These are phyloP conservation scores for Mallotus japonicus DNA, from an alignment of 441 rosid species.

Conservation along the genomic window DNA sequence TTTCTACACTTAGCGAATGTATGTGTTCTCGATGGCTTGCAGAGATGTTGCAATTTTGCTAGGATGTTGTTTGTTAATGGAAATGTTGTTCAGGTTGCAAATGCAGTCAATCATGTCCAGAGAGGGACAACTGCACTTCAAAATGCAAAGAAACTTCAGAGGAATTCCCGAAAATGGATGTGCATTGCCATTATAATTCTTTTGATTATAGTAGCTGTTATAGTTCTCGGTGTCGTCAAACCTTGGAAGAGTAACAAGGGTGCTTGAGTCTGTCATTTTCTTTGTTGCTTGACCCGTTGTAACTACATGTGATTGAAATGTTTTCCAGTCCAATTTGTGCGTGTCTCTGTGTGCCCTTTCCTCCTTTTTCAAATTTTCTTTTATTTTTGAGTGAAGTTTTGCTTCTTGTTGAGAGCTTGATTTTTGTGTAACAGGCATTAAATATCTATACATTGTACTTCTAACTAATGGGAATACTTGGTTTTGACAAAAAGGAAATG, in stretches of 20 bases:
- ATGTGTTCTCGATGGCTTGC: slow-evolving; percentile 9
- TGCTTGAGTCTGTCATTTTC: slow-evolving; percentile 36
- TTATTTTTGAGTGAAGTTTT: background rate
- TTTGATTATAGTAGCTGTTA: slow-evolving; percentile 62
- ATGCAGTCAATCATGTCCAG: slow-evolving; percentile 89
- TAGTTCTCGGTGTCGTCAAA: slow-evolving; percentile 59
- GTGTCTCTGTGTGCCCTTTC: background rate
- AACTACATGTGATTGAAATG: background rate
- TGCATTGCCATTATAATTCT: slow-evolving; percentile 82
- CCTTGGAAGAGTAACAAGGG: slow-evolving; percentile 80
- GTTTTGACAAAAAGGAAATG: background rate
- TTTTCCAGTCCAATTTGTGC: background rate
- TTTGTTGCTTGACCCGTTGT: background rate
- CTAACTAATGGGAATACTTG: background rate
- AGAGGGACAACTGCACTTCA: slow-evolving; percentile 71
- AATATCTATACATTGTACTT: background rate
- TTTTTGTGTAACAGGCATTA: background rate
- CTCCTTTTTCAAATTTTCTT: background rate
- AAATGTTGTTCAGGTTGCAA: slow-evolving; percentile 61
- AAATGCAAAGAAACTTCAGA: slow-evolving; percentile 72
- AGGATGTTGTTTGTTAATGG: slow-evolving; percentile 18
- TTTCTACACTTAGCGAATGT: background rate
- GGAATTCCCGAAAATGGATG: slow-evolving; percentile 89
- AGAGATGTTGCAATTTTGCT: slow-evolving; percentile 3
- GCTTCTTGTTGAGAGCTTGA: background rate